phyloP scores from a whole-genome alignment of 306 rosid species.

The Corylus avellana region DNA sequence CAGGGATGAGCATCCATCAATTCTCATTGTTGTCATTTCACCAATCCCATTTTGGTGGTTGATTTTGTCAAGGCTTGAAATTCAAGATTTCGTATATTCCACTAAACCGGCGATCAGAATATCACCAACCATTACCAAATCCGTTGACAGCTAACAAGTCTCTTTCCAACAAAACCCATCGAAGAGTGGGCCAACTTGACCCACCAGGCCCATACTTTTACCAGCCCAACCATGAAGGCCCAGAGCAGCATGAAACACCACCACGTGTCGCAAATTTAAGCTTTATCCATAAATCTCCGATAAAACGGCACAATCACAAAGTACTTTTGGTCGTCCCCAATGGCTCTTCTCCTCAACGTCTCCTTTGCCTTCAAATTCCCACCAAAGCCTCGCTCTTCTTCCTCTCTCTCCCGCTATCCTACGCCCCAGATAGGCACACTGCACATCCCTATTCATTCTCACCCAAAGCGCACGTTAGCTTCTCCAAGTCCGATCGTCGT shows the following conservation, averaged over 20 bases:
- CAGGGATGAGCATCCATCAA: no score
- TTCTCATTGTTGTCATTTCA: no score
- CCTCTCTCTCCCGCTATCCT: conserved; percentile 22
- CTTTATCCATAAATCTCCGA: not conserved
- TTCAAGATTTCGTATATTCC: no score
- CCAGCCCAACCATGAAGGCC: not conserved
- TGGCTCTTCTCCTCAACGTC: conserved; percentile 76
- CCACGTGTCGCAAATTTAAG: not conserved
- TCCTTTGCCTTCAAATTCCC: conserved; percentile 47
- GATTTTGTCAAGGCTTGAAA: no score
- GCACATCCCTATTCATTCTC: not conserved
- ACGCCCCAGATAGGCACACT: conserved; percentile 35
- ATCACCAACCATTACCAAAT: not conserved
- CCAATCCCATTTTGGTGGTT: no score
- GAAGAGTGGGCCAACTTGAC: not conserved
- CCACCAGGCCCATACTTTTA: not conserved
- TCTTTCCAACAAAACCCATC: not conserved
- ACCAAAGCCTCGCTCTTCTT: conserved; percentile 6
- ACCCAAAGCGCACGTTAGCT: conserved; percentile 6
- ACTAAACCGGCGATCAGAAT: not conserved
- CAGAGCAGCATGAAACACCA: not conserved
- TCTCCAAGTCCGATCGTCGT: conserved; percentile 29
- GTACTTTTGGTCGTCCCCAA: conserved; percentile 26
- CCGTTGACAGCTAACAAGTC: not conserved
- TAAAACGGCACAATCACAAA: not conserved